Base-by-base conservation (phyloP, 305 asterid genomes). In the Plantago coronopus region DNA sequence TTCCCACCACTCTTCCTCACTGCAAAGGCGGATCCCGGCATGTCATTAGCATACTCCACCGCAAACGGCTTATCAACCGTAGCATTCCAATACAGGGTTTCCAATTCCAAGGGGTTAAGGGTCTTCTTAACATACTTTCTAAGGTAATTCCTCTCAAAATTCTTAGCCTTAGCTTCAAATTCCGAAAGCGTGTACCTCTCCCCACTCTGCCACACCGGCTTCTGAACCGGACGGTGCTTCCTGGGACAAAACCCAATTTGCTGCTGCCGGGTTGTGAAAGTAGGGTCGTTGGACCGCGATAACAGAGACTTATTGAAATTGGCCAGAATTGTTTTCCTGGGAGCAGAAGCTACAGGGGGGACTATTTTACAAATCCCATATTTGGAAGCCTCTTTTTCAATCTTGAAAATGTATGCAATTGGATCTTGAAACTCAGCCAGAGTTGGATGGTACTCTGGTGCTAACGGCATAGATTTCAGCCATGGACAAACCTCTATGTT, bases 121-220 rank as follows among this genome's bases (percentile, higher is more conserved):
- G 38, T 75, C 77, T 81, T 94, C 62, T 84, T 94, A 0, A 61
- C 57, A 53, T 74, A 72, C 76, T 78, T 94, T 54, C 67, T 90
- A 69, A 90, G 78, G 62, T 84, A 90, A 81, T 34, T 77, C 80
- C 67, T 87, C 86, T 94, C 97, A 27, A 94, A 90, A 61, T 59
- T 74, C 72, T 80, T 87, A 17, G 99, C 97, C 69, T 90, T 94
- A 0, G 84, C 73, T 66, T 94, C 97, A 25, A 94, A 94, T 69
- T 87, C 85, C 18, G 70, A 46, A 17, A 94, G 78, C 10, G 85
- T 83, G 54, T 94, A 94, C 47, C 63, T 80, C 37, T 84, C 99
- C 34, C 99, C 99, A 58, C 99, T 94, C 76, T 90, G 95, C 99
- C 99, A 94, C 60, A 94, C 99, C 23, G 99, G 91, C 64, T 90